Conservation (phyloP, 345 rosid genomes). For the Psidium friedrichsthalianum region DNA sequence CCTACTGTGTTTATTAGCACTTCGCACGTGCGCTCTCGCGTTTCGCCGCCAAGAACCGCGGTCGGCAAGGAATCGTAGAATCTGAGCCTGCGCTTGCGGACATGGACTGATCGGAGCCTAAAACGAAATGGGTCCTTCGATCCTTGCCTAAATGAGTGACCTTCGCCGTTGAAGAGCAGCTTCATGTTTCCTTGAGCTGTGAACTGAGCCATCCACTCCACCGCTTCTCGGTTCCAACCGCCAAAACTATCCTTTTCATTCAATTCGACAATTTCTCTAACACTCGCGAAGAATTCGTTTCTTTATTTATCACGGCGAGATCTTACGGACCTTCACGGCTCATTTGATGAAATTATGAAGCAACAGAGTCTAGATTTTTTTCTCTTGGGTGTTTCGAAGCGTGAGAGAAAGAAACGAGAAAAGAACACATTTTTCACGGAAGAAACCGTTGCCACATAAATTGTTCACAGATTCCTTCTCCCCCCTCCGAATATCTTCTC, state of each 20-base stretch:
- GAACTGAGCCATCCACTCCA: constrained; percentile 12
- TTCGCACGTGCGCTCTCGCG: not conserved
- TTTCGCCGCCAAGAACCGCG: not conserved
- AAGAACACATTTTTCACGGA: not conserved
- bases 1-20: not conserved
- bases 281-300: not conserved
- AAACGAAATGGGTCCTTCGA: not conserved
- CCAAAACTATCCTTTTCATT: not conserved
- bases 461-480: not conserved
- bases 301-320: not conserved
- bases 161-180: constrained; percentile 8
- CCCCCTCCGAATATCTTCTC: constrained; percentile 1
- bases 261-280: not conserved
- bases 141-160: not conserved
- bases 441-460: constrained; percentile 14
- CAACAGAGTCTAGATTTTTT: not conserved
- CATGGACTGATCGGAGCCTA: not conserved
- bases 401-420: not conserved
- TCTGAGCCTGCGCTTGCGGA: not conserved
- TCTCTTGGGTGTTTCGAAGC: not conserved
- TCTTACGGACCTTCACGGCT: not conserved
- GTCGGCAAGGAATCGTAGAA: not conserved
- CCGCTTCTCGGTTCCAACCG: not conserved
- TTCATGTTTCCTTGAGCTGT: constrained; percentile 4
- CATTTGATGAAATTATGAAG: not conserved